Base-by-base conservation (phyloP, 371 early-diverging fungal species). In the Mucor piriformis region DNA sequence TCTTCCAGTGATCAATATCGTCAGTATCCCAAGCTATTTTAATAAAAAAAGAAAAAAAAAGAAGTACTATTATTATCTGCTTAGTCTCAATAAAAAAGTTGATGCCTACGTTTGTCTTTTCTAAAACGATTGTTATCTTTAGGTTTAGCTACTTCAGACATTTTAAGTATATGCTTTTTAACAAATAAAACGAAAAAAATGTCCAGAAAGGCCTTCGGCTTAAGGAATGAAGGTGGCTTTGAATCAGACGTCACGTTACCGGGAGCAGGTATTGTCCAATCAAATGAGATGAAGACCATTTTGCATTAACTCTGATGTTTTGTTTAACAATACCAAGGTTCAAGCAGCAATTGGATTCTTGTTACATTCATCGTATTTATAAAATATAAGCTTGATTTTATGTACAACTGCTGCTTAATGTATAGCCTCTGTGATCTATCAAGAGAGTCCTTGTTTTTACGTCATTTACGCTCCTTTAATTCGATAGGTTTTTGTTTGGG, bases 1-100 rank as follows among this genome's bases (percentile, higher is more conserved):
- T 88, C 76, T 92, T 93, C 95, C 96, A 97, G 58, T 95, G 88
- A 81, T 95, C 93, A 66, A 95, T 94, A 67, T 95, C 93, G 65
- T 94, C 90, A 16, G 92, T 93, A 72, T 95, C 96, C 96, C 95
- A 95, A 29, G 95, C 91, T 40, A 50, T 42, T 42, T 63, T 52
- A 16, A 53, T 21, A 37, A 46, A n/a, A 44, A 29, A 52, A 21
- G 6, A 50, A 29, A 15, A 46, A n/a, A n/a, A n/a, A n/a, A n/a
- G n/a, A n/a, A n/a, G n/a, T n/a, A n/a, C n/a, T 8, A 34, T 50
- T 16, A 47, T 16, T 57, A 16, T 29, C 29, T 24, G 7, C 32
- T 47, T 6, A 33, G 2, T 5, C 8, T 16, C 23, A 16, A 6
- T 42, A n/a, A 2, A n/a, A 13, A 54, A 46, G 21, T 52, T 12